Evolutionary conservation across 768 basidiomycete species (phyloP), one percentile per base, ranked within the genome.

Genomic region (Trametes elegans): DNA sequence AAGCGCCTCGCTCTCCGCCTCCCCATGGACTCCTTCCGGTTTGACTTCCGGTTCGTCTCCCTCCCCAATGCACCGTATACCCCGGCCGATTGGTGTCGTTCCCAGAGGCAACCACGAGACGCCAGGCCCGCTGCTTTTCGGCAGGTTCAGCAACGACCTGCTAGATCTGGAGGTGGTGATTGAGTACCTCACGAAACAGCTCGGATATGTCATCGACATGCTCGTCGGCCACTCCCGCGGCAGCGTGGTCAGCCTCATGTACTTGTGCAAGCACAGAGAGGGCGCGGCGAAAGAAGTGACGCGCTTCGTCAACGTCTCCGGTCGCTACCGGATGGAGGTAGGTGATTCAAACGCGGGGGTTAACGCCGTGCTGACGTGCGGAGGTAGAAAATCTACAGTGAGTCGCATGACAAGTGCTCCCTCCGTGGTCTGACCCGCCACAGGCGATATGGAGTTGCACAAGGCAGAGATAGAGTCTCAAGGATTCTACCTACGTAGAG

Each of bases 141-240:
- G 82, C 11, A 32, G 38, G 5, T 49, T 60, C 14, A 65, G 68
- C 2, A 77, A 83, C 40, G 89, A 90, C 60, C 58, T 87, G 3
- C 74, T 79, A 57, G 91, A 93, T 68, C 71, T 93, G 29, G 68
- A 78, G 49, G 76, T 75, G 2, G 88, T 90, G 8, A 86, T 84
- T 23, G 74, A 77, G 35, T 81, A 84, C 65, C 77, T 93, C 21
- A 78, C 79, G 53, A 63, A 59, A 7, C 71, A 68, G 24, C 83
- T 82, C 60, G 87, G 87, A 2, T 93, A 93, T 67, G 71, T 76
- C 29, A 70, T 90, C 44, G 85, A 85, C 63, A 69, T 88, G 49
- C 66, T 93, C 34, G 79, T 93, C 6, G 89, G 84, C 1, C 91
- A 93, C 68, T 93, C 90, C 14, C 82, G 88, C 31, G 90, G 87